Conservation (phyloP, 768 basidiomycete genomes). For the Rhodotorula sphaerocarpa region DNA sequence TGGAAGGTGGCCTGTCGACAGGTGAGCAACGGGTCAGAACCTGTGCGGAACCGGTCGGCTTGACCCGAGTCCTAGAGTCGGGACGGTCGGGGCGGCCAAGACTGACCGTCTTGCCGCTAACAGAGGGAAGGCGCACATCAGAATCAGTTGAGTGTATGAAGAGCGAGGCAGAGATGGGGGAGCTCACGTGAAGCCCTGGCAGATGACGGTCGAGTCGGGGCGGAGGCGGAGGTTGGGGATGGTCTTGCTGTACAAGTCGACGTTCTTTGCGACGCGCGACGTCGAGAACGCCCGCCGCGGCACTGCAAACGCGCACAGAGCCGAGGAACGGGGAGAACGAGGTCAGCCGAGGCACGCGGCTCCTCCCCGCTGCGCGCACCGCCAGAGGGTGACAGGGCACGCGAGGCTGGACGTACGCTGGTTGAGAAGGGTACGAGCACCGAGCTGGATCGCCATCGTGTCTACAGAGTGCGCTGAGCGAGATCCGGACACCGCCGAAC, state of each 20-base stretch:
- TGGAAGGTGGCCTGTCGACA: conserved; percentile 79
- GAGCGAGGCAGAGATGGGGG: too few relatives aligned
- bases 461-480: too few relatives aligned
- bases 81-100: too few relatives aligned
- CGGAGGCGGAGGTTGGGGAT: conserved; percentile 84
- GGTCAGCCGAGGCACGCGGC: too few relatives aligned
- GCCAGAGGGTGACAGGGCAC: too few relatives aligned
- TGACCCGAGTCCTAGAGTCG: not conserved
- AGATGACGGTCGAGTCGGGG: conserved; percentile 87
- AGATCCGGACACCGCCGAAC: not conserved
- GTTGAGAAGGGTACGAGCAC: conserved; percentile 17
- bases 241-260: conserved; percentile 64
- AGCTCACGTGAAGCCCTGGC: conserved; percentile 52
- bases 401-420: conserved; percentile 1
- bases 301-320: not conserved
- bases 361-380: too few relatives aligned
- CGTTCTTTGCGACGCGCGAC: not conserved
- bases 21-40: not conserved
- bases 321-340: not conserved
- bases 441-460: conserved; percentile 24
- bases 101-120: conserved; percentile 31
- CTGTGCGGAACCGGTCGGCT: not conserved
- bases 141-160: too few relatives aligned
- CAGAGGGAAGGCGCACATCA: not conserved
- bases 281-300: conserved; percentile 16